Conservation (phyloP, 2,329 filamentous ascomycete genomes). For the Trichophyton verrucosum region DNA sequence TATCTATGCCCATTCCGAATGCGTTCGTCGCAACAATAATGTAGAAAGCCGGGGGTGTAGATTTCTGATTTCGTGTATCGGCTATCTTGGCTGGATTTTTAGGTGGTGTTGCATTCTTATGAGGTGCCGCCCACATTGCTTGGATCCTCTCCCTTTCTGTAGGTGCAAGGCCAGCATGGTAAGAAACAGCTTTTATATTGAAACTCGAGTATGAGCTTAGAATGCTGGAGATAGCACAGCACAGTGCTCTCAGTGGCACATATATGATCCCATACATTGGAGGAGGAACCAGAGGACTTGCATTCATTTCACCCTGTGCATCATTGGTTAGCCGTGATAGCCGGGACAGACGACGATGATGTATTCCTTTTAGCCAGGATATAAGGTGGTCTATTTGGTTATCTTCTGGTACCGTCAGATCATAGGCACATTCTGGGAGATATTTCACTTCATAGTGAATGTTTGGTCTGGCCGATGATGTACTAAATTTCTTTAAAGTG, state of each 20-base stretch:
- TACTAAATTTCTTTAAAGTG: conserved; percentile 61
- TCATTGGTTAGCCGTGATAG: conserved; percentile 56
- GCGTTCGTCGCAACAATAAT: conserved; percentile 91
- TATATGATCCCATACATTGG: conserved; percentile 39
- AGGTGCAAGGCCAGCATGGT: conserved; percentile 54
- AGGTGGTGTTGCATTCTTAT: conserved; percentile 2
- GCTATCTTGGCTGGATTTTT: not conserved
- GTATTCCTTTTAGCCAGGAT: conserved; percentile 60
- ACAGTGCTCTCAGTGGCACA: conserved; percentile 30
- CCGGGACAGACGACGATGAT: conserved; percentile 51
- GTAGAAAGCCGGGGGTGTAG: conserved; percentile 54
- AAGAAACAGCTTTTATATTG: conserved; percentile 33
- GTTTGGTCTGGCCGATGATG: conserved; percentile 72
- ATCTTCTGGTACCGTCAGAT: conserved; percentile 17
- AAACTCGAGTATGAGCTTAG: conserved; percentile 19
- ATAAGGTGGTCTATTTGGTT: conserved; percentile 70
- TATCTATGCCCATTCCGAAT: conserved; percentile 97
- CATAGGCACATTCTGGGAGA: conserved; percentile 21
- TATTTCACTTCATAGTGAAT: conserved; percentile 82
- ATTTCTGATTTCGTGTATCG: conserved; percentile 8
- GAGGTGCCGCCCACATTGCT: conserved; percentile 24
- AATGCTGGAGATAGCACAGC: conserved; percentile 29
- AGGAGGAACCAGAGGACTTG: conserved; percentile 15
- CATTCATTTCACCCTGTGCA: not conserved
- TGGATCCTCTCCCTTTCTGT: conserved; percentile 52